These are phyloP conservation scores for Quillaja saponaria DNA, from an alignment of 306 rosid genomes.

Conservation along the genomic window DNA sequence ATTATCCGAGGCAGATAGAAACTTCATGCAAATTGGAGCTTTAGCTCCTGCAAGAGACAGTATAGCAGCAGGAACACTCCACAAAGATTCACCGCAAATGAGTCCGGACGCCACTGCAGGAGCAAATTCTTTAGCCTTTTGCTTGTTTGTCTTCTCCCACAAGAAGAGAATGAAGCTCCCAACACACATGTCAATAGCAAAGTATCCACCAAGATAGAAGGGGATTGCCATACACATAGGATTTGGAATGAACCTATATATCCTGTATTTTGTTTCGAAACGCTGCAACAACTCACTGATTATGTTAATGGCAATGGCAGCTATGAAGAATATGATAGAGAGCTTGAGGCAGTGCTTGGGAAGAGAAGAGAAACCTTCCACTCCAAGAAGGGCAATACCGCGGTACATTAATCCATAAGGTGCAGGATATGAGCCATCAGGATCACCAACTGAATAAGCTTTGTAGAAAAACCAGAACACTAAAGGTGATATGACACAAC, in stretches of 20 bases:
- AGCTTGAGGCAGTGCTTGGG: slow-evolving; percentile 62
- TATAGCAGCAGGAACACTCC: slow-evolving; percentile 72
- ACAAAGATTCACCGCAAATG: slow-evolving; percentile 72
- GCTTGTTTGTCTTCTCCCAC: slow-evolving; percentile 48
- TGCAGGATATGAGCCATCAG: slow-evolving; percentile 63
- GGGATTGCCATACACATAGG: slow-evolving; percentile 79
- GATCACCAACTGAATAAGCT: slow-evolving; percentile 62
- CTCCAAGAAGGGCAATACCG: slow-evolving; percentile 72
- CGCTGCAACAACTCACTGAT: slow-evolving; percentile 37
- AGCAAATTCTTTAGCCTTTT: slow-evolving; percentile 43
- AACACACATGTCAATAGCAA: slow-evolving; percentile 72
- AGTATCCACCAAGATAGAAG: slow-evolving; percentile 66
- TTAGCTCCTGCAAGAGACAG: slow-evolving; percentile 47
- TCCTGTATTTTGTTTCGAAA: slow-evolving; percentile 39
- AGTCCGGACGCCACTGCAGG: slow-evolving; percentile 73
- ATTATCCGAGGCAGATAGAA: slow-evolving; percentile 46
- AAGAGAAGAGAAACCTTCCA: slow-evolving; percentile 62
- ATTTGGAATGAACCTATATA: slow-evolving; percentile 49
- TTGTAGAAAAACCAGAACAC: slow-evolving; percentile 69
- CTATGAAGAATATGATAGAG: slow-evolving; percentile 38
- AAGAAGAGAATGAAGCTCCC: slow-evolving; percentile 63
- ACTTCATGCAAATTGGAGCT: slow-evolving; percentile 79
- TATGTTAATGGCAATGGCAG: slow-evolving; percentile 37
- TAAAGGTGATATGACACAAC: slow-evolving; percentile 53
- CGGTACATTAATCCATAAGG: slow-evolving; percentile 64